Conservation (phyloP, 441 rosid genomes). For the Populus hybrid region DNA sequence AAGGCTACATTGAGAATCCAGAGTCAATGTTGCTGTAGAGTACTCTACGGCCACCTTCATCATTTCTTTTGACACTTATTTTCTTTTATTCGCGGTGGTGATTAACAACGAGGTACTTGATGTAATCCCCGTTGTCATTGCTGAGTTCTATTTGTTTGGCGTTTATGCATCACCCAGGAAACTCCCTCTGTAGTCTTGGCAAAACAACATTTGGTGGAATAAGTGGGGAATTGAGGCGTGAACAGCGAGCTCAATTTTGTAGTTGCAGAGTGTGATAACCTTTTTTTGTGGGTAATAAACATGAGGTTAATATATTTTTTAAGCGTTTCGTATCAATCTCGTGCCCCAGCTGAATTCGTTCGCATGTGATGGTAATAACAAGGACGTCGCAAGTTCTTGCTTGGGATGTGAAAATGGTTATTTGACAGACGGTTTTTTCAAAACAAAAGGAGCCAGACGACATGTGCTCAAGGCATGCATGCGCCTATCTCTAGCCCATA, state of each 20-base stretch:
- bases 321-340: too few species aligned
- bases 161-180: not conserved
- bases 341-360: too few species aligned
- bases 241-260: conserved; percentile 10
- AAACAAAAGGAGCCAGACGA: too few species aligned
- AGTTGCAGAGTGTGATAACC: conserved; percentile 1
- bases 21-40: conserved; percentile 85
- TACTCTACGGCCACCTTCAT: not conserved
- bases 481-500: too few species aligned
- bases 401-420: too few species aligned
- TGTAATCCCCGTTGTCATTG: not conserved
- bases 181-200: not conserved
- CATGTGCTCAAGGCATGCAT: too few species aligned
- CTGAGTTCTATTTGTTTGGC: conserved; percentile 6
- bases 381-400: too few species aligned
- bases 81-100: not conserved
- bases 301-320: too few species aligned
- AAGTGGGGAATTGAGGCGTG: conserved; percentile 7
- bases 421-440: too few species aligned
- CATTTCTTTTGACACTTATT: not conserved
- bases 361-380: too few species aligned
- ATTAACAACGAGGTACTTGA: not conserved
- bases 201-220: not conserved
- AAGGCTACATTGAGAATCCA: conserved; percentile 88
- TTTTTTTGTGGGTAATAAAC: not conserved